Conservation (phyloP, 495 filamentous ascomycete species). For the Chaetomium cochliodes region DNA sequence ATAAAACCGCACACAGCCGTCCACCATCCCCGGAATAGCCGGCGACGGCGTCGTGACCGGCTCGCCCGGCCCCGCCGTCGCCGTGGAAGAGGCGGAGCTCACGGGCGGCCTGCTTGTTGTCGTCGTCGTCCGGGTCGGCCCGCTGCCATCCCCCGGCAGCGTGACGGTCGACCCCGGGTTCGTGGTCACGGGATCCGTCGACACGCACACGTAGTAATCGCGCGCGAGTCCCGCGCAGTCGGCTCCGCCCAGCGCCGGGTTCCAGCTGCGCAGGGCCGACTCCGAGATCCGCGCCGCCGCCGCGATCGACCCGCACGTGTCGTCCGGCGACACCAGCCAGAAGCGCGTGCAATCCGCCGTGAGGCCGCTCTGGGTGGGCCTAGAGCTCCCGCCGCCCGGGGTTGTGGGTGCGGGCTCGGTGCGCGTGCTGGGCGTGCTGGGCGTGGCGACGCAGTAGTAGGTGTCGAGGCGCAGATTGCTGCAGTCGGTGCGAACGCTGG, state of each 20-base stretch:
- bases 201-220: constrained; percentile 20
- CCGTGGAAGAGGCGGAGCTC: too few relatives aligned
- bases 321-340: constrained; percentile 17
- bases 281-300: constrained; percentile 8
- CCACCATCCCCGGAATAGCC: not conserved
- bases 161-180: not conserved
- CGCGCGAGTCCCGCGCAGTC: constrained; percentile 22
- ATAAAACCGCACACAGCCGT: not conserved
- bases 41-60: not conserved
- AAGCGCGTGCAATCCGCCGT: constrained; percentile 24
- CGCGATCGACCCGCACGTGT: constrained; percentile 25
- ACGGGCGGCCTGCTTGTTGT: not conserved
- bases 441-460: constrained; percentile 35
- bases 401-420: constrained; percentile 4
- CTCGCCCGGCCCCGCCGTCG: not conserved
- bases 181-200: not conserved
- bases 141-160: not conserved
- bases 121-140: not conserved
- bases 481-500: constrained; percentile 24
- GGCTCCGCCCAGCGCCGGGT: constrained; percentile 21
- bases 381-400: not conserved
- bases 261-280: constrained; percentile 25
- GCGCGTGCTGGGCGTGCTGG: constrained; percentile 23
- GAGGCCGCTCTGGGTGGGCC: constrained; percentile 21
- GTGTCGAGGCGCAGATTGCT: constrained; percentile 8